Percentiles rank a stretch among this genome's conserved stretches.
Conservation (phyloP, 192 early-diverging fungal species). For the Coemansia sp. region DNA sequence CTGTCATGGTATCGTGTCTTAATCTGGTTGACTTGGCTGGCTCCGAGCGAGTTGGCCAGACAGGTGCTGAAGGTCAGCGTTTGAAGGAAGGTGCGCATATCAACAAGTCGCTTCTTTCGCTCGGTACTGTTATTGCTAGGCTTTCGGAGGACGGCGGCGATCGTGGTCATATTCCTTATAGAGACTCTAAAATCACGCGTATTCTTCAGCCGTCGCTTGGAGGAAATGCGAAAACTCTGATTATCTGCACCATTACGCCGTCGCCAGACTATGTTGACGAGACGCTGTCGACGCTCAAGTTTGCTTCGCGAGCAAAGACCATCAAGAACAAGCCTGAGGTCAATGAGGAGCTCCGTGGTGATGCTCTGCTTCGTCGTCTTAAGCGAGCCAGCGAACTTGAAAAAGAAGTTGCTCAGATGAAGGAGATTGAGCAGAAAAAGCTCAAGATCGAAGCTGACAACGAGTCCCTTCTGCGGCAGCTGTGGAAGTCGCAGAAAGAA, state of each 20-base stretch:
- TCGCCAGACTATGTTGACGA: constrained; percentile 78
- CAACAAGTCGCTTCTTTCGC: constrained; percentile 86
- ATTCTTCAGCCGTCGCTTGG: constrained; percentile 90
- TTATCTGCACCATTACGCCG: constrained; percentile 92
- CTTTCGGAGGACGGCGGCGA: constrained; percentile 66
- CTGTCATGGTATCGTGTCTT: constrained; percentile 57
- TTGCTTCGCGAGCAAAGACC: constrained; percentile 89
- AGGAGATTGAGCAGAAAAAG: constrained; percentile 53
- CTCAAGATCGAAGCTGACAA: constrained; percentile 52
- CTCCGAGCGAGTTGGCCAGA: constrained; percentile 82
- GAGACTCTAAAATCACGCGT: constrained; percentile 95
- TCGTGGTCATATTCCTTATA: constrained; percentile 88
- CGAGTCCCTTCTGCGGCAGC: constrained; percentile 48
- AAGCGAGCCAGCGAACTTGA: constrained; percentile 53
- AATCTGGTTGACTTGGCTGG: constrained; percentile 98
- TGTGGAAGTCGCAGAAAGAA: constrained; percentile 53
- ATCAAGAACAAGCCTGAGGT: constrained; percentile 78
- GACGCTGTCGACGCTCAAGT: constrained; percentile 90
- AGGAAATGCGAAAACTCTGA: constrained; percentile 84
- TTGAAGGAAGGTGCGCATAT: constrained; percentile 96
- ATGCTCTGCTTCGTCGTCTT: constrained; percentile 49
- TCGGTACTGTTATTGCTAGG: constrained; percentile 91
- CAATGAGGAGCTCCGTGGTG: constrained; percentile 64
- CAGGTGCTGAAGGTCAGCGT: constrained; percentile 74
- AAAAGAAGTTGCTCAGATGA: constrained; percentile 55